Conservation (phyloP, 2,329 filamentous ascomycete species). For the Aspergillaceae sp. region DNA sequence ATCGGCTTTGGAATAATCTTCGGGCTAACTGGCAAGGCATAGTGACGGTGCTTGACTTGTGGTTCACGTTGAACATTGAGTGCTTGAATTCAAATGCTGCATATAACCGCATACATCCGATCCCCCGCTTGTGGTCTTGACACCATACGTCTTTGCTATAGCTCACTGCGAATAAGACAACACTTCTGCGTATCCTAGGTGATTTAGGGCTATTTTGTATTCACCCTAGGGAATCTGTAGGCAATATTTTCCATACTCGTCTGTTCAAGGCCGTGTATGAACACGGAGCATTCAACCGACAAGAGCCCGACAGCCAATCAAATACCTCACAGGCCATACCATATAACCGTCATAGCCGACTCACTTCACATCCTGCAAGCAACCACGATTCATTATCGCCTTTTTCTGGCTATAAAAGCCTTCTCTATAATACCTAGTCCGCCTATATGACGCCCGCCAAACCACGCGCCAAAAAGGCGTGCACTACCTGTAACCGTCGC, state of each 20-base stretch:
- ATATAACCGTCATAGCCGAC: background rate
- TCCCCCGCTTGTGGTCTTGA: background rate
- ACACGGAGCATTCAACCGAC: background rate
- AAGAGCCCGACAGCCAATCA: background rate
- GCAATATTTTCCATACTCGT: too few relatives aligned
- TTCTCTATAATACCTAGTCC: background rate
- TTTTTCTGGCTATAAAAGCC: background rate
- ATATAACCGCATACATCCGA: background rate
- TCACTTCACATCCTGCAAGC: background rate
- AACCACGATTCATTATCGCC: background rate
- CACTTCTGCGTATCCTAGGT: conserved; percentile 26
- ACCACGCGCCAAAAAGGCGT: conserved; percentile 36
- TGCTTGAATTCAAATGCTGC: background rate
- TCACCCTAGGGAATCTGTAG: too few relatives aligned
- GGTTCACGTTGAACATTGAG: background rate
- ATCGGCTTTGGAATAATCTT: background rate
- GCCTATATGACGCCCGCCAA: background rate
- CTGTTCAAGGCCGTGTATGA: too few relatives aligned
- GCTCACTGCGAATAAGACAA: background rate
- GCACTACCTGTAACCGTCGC: conserved; percentile 37
- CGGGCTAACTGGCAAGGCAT: background rate
- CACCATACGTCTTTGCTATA: background rate
- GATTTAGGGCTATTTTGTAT: conserved; percentile 29
- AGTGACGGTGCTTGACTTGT: background rate
- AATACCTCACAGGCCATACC: background rate